A percentile compares a stretch with the other conserved stretches of the same genome.
These are phyloP conservation scores for Auricularia heimuer DNA, from an alignment of 768 basidiomycete species.

Conservation along the genomic window DNA sequence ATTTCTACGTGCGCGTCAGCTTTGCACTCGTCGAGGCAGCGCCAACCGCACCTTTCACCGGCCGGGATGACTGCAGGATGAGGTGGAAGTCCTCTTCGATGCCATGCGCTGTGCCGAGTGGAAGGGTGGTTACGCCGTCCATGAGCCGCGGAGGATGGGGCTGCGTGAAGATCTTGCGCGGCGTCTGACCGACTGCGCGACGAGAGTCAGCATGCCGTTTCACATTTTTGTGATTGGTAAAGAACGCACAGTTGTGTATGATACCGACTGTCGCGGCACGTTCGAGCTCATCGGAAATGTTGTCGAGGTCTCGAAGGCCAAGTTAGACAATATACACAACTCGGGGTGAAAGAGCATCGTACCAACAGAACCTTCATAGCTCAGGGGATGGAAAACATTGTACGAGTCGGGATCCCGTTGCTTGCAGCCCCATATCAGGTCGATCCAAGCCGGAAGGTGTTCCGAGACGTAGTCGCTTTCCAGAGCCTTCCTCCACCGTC, in stretches of 20 bases:
- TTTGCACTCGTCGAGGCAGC: neutral
- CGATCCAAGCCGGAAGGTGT: slow-evolving; percentile 82
- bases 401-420: slow-evolving; percentile 67
- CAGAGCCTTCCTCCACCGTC: slow-evolving; percentile 44
- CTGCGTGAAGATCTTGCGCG: slow-evolving; percentile 66
- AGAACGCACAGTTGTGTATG: slow-evolving; percentile 75
- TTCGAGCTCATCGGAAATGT: slow-evolving; percentile 77
- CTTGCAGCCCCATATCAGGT: slow-evolving; percentile 84
- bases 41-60: slow-evolving; percentile 40
- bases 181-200: slow-evolving; percentile 76
- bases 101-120: slow-evolving; percentile 61
- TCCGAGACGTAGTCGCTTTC: slow-evolving; percentile 84
- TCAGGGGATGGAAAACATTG: slow-evolving; percentile 89
- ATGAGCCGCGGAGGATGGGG: slow-evolving; percentile 71
- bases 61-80: slow-evolving; percentile 45
- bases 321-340: neutral
- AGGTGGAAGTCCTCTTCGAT: slow-evolving; percentile 76
- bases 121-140: slow-evolving; percentile 63
- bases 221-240: neutral
- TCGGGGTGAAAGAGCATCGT: slow-evolving; percentile 5
- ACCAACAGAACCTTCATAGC: slow-evolving; percentile 87
- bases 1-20: slow-evolving; percentile 37
- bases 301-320: slow-evolving; percentile 56
- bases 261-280: slow-evolving; percentile 89
- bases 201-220: neutral